phyloP scores from a whole-genome alignment of 768 basidiomycete species.

The Amanita rubescens region DNA sequence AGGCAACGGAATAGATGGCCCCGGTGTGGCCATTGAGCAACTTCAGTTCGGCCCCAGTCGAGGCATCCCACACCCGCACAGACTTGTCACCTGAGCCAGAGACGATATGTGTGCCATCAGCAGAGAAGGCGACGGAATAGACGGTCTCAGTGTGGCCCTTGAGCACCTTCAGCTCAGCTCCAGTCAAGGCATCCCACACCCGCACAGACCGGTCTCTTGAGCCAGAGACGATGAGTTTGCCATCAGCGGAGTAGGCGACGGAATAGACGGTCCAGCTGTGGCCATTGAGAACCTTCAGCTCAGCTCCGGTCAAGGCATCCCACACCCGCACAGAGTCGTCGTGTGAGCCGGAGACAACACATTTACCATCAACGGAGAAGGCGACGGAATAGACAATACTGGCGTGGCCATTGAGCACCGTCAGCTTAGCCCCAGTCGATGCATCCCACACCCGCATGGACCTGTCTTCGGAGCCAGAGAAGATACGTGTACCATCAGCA shows the following conservation, averaged over 20 bases:
- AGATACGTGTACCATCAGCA: too few species aligned
- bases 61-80: slow-evolving; percentile 8
- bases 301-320: background rate
- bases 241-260: background rate
- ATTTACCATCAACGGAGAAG: too few species aligned
- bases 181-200: slow-evolving; percentile 8
- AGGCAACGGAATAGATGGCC: too few species aligned
- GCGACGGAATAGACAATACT: too few species aligned
- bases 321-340: background rate
- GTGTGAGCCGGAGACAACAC: slow-evolving; percentile 2
- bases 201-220: slow-evolving; percentile 6
- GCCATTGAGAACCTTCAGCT: background rate
- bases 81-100: slow-evolving; percentile 9
- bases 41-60: background rate
- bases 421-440: too few species aligned
- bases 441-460: too few species aligned
- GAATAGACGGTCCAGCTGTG: background rate
- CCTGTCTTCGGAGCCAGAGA: too few species aligned
- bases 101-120: background rate
- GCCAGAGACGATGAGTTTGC: background rate
- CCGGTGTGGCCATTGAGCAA: too few species aligned
- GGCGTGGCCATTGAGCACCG: too few species aligned
- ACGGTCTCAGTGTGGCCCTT: background rate
- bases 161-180: slow-evolving; percentile 1
- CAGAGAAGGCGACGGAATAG: background rate